These are phyloP conservation scores for Mortierella claussenii DNA, from an alignment of 192 early-diverging fungal genomes.

Conservation along the genomic window DNA sequence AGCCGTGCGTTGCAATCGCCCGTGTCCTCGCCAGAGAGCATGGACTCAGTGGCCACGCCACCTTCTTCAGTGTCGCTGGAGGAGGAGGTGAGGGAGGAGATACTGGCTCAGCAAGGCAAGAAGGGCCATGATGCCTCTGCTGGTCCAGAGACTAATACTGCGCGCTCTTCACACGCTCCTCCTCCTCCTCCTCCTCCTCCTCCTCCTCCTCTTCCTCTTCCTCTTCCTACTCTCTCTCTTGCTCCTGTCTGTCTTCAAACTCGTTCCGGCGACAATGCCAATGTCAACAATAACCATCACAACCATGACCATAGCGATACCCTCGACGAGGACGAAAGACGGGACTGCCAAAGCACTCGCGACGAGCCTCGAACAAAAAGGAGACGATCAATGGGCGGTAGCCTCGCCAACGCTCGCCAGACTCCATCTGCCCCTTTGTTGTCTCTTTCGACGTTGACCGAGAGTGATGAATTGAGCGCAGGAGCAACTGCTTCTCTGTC, in stretches of 20 bases:
- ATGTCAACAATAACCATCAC: too few relatives aligned
- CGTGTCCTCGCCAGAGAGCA: slow-evolving; percentile 6
- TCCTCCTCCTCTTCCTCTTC: too few relatives aligned
- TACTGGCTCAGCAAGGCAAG: too few relatives aligned
- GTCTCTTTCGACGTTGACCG: too few relatives aligned
- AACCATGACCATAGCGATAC: too few relatives aligned
- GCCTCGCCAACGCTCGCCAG: not conserved
- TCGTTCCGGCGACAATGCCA: not conserved
- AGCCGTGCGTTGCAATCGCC: not conserved
- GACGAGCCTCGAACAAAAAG: slow-evolving; percentile 23
- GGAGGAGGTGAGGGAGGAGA: not conserved
- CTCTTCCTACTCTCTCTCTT: too few relatives aligned
- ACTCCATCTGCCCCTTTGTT: not conserved
- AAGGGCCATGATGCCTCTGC: slow-evolving; percentile 9
- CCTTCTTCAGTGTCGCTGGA: not conserved
- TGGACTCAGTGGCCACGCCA: not conserved
- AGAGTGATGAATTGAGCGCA: slow-evolving; percentile 2
- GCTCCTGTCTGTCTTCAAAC: slow-evolving; percentile 1
- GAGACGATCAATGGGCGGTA: slow-evolving; percentile 36
- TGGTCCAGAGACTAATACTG: slow-evolving; percentile 9
- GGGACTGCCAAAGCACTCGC: slow-evolving; percentile 11
- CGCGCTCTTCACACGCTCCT: slow-evolving; percentile 7
- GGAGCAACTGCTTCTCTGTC: not conserved
- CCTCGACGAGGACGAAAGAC: too few relatives aligned
- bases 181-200: slow-evolving; percentile 8